These are phyloP conservation scores for Plantago coronopus DNA, from an alignment of 305 asterid species.

Conservation along the genomic window DNA sequence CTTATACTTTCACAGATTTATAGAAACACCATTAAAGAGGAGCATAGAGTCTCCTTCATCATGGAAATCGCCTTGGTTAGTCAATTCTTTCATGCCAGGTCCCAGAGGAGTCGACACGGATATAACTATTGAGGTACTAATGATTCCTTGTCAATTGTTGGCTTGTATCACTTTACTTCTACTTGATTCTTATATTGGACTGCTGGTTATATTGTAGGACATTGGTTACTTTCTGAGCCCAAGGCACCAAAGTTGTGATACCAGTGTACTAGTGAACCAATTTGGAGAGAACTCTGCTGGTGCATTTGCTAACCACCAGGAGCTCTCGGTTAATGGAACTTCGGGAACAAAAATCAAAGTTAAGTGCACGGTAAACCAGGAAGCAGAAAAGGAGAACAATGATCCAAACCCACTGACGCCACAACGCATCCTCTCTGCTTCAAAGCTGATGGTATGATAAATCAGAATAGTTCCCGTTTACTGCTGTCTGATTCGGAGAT, in stretches of 20 bases:
- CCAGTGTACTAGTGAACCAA: constrained; percentile 89
- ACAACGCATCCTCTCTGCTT: constrained; percentile 25
- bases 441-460: constrained; percentile 50
- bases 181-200: constrained; percentile 11
- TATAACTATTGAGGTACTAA: constrained; percentile 15
- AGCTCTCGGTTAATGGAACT: constrained; percentile 83
- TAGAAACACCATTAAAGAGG: constrained; percentile 11
- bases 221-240: constrained; percentile 79
- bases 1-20: neutral
- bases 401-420: constrained; percentile 28
- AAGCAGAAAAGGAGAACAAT: constrained; percentile 33
- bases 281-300: constrained; percentile 87
- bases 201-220: constrained; percentile 45
- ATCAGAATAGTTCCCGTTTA: constrained; percentile 11
- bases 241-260: constrained; percentile 75
- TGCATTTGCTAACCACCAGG: constrained; percentile 89
- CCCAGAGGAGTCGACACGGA: constrained; percentile 15
- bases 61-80: constrained; percentile 12
- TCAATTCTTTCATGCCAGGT: constrained; percentile 5
- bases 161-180: neutral
- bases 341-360: constrained; percentile 70
- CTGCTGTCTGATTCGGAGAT: constrained; percentile 9
- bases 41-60: constrained; percentile 8
- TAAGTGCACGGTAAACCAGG: constrained; percentile 35
- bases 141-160: neutral